phyloP scores from a whole-genome alignment of 805 yeast species.

The Suhomyces canberraensis region DNA sequence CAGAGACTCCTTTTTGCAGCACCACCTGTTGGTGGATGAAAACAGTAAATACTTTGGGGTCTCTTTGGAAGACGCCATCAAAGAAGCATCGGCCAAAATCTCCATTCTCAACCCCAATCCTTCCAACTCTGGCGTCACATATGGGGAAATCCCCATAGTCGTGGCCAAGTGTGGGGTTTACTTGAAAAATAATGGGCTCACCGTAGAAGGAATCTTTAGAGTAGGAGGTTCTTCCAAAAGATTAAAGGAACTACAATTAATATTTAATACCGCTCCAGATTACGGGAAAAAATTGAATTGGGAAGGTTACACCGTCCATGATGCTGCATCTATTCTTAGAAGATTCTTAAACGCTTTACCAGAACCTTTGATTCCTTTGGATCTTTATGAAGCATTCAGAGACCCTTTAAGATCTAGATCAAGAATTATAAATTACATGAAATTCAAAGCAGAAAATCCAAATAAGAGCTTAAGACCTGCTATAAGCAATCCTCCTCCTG shows the following conservation, averaged over 20 bases:
- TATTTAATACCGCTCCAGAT: conserved; percentile 83
- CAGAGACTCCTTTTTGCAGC: conserved; percentile 48
- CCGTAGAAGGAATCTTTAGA: conserved; percentile 87
- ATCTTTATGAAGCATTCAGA: conserved; percentile 72
- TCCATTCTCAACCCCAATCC: conserved; percentile 50
- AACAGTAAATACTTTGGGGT: conserved; percentile 73
- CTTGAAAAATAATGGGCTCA: conserved; percentile 71
- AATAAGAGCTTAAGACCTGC: conserved; percentile 7
- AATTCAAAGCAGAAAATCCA: conserved; percentile 51
- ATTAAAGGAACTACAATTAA: conserved; percentile 76
- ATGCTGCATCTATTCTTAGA: conserved; percentile 87
- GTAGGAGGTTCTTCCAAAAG: conserved; percentile 90
- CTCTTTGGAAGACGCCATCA: conserved; percentile 65
- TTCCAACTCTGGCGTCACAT: conserved; percentile 62
- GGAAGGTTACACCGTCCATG: conserved; percentile 95
- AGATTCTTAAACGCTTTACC: conserved; percentile 84
- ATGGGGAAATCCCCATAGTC: conserved; percentile 86
- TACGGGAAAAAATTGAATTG: conserved; percentile 86
- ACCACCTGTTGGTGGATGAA: conserved; percentile 42
- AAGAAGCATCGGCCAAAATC: conserved; percentile 74
- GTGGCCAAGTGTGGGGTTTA: conserved; percentile 95
- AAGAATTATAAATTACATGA: conserved; percentile 62
- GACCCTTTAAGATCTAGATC: conserved; percentile 66
- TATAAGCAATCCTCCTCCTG: conserved; percentile 4
- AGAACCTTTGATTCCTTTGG: conserved; percentile 85